Percentiles rank a stretch among this genome's conserved stretches.
Evolutionary conservation across 129 eudicot species (phyloP).

Genomic region (Solidago caesia): DNA sequence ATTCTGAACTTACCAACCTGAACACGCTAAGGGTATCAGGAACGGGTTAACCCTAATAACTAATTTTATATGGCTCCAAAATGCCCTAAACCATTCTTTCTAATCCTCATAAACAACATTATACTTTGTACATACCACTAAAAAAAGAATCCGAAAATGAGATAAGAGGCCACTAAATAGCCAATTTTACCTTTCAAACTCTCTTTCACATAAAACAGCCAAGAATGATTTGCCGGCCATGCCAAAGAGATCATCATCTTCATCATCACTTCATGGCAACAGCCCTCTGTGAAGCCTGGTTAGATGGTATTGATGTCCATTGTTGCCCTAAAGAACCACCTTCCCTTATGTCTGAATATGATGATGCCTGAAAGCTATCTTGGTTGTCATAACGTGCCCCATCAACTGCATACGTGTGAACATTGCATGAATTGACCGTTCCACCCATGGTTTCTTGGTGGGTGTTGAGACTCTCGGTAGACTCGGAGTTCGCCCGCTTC

Average conservation of each 20-base stretch:
- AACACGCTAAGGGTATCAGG: not conserved
- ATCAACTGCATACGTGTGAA: slow-evolving; percentile 23
- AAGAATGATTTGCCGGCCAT: slow-evolving; percentile 81
- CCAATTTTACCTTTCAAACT: slow-evolving; percentile 30
- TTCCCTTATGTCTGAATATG: slow-evolving; percentile 31
- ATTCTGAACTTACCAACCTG: slow-evolving; percentile 10
- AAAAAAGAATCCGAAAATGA: slow-evolving; percentile 25
- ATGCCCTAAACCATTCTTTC: slow-evolving; percentile 12
- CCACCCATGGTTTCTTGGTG: slow-evolving; percentile 33
- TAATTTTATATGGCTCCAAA: slow-evolving; percentile 12
- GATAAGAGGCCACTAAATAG: slow-evolving; percentile 12
- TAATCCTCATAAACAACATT: slow-evolving; percentile 23
- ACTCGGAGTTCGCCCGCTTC: slow-evolving; percentile 35
- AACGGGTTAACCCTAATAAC: not conserved
- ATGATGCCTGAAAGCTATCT: slow-evolving; percentile 31
- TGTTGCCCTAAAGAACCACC: slow-evolving; percentile 46
- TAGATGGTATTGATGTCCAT: slow-evolving; percentile 42
- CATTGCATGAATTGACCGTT: slow-evolving; percentile 28
- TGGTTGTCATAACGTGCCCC: slow-evolving; percentile 38
- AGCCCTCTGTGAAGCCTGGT: slow-evolving; percentile 47
- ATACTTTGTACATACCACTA: slow-evolving; percentile 33
- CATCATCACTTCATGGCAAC: slow-evolving; percentile 55
- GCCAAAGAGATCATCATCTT: slow-evolving; percentile 23
- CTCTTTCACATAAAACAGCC: slow-evolving; percentile 46
- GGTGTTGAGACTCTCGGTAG: slow-evolving; percentile 30